Percentiles rank a stretch among this genome's conserved stretches.
Evolutionary conservation across 495 filamentous ascomycete genomes (phyloP).

Genomic region (Podospora anserina): DNA sequence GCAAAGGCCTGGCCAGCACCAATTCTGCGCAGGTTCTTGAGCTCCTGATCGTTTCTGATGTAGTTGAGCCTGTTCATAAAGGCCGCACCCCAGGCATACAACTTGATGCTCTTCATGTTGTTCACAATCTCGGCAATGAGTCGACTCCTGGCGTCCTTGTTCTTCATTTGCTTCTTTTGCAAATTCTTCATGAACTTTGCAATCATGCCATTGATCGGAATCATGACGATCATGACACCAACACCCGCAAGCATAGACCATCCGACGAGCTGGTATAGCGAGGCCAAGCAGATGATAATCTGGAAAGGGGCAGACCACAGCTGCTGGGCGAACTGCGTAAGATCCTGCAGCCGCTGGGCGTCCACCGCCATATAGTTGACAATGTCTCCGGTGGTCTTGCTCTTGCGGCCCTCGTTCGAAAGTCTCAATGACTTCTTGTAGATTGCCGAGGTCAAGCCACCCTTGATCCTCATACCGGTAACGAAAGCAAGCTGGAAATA

Average conservation of each 20-base stretch:
- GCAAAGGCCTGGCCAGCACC: conserved; percentile 89
- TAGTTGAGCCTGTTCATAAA: conserved; percentile 97
- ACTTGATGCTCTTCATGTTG: conserved; percentile 99
- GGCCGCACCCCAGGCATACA: conserved; percentile 94
- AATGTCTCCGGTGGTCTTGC: conserved; percentile 94
- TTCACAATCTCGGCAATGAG: conserved; percentile 97
- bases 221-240: conserved; percentile 94
- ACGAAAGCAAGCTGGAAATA: conserved; percentile 96
- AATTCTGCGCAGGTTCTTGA: conserved; percentile 93
- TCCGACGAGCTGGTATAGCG: conserved; percentile 90
- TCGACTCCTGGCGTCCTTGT: conserved; percentile 91
- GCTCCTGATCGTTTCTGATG: conserved; percentile 90
- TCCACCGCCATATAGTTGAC: conserved; percentile 99
- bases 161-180: conserved; percentile 97
- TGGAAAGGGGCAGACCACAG: conserved; percentile 96
- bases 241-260: conserved; percentile 96
- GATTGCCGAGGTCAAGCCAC: conserved; percentile 81
- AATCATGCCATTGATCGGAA: conserved; percentile 92
- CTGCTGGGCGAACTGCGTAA: conserved; percentile 93
- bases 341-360: conserved; percentile 87
- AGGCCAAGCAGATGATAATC: conserved; percentile 90
- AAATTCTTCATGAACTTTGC: conserved; percentile 89
- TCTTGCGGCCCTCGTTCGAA: conserved; percentile 86
- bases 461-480: conserved; percentile 94
- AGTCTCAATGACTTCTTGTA: conserved; percentile 87